A percentile compares a stretch with the other conserved stretches of the same genome.
Evolutionary conservation across 2,329 filamentous ascomycete species (phyloP).

Genomic region (Fusarium nanum): DNA sequence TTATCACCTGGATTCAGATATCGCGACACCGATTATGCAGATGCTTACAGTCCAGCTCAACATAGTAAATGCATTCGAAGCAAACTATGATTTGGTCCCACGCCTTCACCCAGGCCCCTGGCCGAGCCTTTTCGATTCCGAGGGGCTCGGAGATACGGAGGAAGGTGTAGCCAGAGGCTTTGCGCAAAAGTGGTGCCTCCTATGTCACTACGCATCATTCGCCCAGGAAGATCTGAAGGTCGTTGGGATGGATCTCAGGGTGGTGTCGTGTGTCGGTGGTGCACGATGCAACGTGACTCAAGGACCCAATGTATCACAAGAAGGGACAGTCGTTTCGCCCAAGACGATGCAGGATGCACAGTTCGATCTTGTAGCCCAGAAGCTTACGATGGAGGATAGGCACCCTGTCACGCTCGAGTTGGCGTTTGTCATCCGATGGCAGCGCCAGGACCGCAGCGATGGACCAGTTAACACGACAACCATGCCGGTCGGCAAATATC

Average conservation of each 20-base stretch:
- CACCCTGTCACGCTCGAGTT: slow-evolving; percentile 79
- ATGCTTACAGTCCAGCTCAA: slow-evolving; percentile 74
- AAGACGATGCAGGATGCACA: slow-evolving; percentile 77
- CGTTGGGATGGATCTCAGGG: slow-evolving; percentile 69
- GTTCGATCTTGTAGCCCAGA: slow-evolving; percentile 81
- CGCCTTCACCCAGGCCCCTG: slow-evolving; percentile 81
- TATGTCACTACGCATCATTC: slow-evolving; percentile 80
- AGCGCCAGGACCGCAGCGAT: slow-evolving; percentile 59
- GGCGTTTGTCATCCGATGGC: slow-evolving; percentile 81
- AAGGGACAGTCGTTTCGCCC: slow-evolving; percentile 66
- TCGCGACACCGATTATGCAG: slow-evolving; percentile 84
- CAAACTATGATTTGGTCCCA: slow-evolving; percentile 88
- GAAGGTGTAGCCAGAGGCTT: slow-evolving; percentile 67
- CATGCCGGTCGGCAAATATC: slow-evolving; percentile 82
- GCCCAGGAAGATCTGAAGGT: slow-evolving; percentile 77
- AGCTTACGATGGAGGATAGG: slow-evolving; percentile 83
- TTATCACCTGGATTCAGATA: slow-evolving; percentile 84
- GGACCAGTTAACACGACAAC: slow-evolving; percentile 68
- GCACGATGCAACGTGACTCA: slow-evolving; percentile 67
- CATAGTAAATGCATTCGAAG: slow-evolving; percentile 87
- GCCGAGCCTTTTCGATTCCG: slow-evolving; percentile 85
- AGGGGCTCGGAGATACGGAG: slow-evolving; percentile 56
- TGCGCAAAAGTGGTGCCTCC: slow-evolving; percentile 82
- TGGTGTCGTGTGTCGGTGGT: slow-evolving; percentile 70
- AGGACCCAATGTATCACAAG: slow-evolving; percentile 52